phyloP scores from a whole-genome alignment of 805 yeast genomes.

The Metschnikowia cerradonensis region DNA sequence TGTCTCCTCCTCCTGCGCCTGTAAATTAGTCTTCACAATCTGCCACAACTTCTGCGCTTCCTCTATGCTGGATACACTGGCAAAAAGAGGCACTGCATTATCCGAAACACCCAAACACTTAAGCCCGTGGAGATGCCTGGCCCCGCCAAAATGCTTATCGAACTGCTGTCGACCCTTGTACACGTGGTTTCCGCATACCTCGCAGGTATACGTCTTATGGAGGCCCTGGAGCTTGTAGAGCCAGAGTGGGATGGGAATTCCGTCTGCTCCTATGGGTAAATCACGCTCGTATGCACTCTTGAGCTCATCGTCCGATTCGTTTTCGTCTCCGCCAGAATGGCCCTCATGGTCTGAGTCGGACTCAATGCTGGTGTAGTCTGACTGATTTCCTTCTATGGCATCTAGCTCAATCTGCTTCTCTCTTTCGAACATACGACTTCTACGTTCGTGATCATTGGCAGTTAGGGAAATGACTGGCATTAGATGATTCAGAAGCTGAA shows the following conservation, averaged over 20 bases:
- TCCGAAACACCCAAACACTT: constrained; percentile 67
- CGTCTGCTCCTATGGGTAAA: constrained; percentile 82
- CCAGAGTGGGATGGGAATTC: constrained; percentile 92
- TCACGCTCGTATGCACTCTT: constrained; percentile 45
- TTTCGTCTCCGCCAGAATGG: background rate
- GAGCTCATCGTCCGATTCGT: constrained; percentile 26
- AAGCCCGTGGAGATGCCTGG: constrained; percentile 70
- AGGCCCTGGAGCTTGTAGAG: constrained; percentile 85
- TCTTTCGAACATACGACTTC: constrained; percentile 61
- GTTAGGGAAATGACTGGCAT: constrained; percentile 46
- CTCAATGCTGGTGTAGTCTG: constrained; percentile 35
- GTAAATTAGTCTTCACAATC: constrained; percentile 34
- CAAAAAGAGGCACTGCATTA: constrained; percentile 42
- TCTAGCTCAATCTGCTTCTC: constrained; percentile 55
- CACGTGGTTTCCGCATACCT: constrained; percentile 73
- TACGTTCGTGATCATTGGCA: constrained; percentile 58
- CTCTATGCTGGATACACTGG: constrained; percentile 59
- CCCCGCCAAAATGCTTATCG: constrained; percentile 69
- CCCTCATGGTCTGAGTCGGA: constrained; percentile 21
- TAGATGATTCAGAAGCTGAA: constrained; percentile 20
- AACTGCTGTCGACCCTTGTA: constrained; percentile 73
- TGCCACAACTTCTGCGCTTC: constrained; percentile 66
- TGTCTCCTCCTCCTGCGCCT: constrained; percentile 35
- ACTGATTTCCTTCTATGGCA: constrained; percentile 38
- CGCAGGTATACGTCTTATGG: constrained; percentile 68